Conservation (phyloP, 2,329 filamentous ascomycete genomes). For the Aureobasidium zeae region DNA sequence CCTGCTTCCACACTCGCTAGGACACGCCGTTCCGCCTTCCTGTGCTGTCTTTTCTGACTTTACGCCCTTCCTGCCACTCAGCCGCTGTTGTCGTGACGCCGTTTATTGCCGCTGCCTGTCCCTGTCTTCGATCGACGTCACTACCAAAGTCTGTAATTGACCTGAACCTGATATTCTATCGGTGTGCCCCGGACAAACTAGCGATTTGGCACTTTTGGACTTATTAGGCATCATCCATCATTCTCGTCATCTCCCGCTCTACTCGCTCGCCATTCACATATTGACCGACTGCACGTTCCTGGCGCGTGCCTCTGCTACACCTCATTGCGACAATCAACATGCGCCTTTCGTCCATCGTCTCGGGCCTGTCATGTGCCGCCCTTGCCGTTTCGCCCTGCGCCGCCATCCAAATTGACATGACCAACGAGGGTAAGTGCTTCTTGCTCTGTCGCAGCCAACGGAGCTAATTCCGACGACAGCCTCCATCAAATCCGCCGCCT, state of each 20-base stretch:
- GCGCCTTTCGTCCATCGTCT: constrained; percentile 17
- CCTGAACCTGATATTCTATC: not conserved
- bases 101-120: constrained; percentile 6
- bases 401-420: constrained; percentile 20
- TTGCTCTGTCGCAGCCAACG: not conserved
- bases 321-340: constrained; percentile 15
- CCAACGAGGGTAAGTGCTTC: constrained; percentile 17
- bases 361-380: constrained; percentile 16
- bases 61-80: not conserved
- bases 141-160: not conserved
- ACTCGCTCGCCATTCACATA: not conserved
- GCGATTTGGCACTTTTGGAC: not conserved
- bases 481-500: constrained; percentile 38
- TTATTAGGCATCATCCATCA: not conserved
- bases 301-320: not conserved
- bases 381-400: constrained; percentile 18
- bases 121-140: constrained; percentile 13
- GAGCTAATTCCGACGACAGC: constrained; percentile 22
- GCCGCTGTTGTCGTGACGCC: not conserved
- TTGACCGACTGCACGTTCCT: not conserved
- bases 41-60: not conserved
- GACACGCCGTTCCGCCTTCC: not conserved
- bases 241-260: not conserved
- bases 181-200: not conserved
- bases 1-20: constrained; percentile 1